Percentiles rank a stretch among this genome's conserved stretches.
Conservation (phyloP, 805 yeast genomes). For the Lipomyces oligophaga region DNA sequence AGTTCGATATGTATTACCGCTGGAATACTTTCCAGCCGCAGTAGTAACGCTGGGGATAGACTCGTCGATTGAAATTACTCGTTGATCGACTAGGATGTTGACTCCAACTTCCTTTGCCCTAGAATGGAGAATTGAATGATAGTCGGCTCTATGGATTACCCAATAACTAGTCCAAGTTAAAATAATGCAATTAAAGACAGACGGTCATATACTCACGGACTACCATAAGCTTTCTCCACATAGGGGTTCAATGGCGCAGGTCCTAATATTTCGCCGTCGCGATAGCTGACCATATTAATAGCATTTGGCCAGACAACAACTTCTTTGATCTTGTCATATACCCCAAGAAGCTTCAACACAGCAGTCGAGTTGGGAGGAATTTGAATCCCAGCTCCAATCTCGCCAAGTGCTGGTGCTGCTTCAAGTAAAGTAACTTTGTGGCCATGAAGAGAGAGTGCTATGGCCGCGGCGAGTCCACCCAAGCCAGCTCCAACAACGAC, state of each 20-base stretch:
- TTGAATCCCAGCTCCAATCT: constrained; percentile 41
- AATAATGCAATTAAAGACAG: not conserved
- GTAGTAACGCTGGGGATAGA: constrained; percentile 14
- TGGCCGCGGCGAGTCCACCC: constrained; percentile 37
- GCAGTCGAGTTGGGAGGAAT: constrained; percentile 36
- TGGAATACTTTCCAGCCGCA: constrained; percentile 1
- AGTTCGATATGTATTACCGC: constrained; percentile 9
- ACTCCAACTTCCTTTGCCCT: constrained; percentile 14
- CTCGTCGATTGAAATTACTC: constrained; percentile 5
- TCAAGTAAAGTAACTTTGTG: constrained; percentile 35
- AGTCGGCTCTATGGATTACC: constrained; percentile 16
- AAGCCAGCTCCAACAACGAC: constrained; percentile 37
- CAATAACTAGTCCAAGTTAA: constrained; percentile 6
- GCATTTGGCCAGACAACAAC: constrained; percentile 8
- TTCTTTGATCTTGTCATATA: constrained; percentile 21
- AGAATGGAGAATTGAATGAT: constrained; percentile 10
- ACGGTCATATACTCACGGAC: constrained; percentile 7
- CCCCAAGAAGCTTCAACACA: constrained; percentile 32
- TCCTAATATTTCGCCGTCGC: constrained; percentile 6
- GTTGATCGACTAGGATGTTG: constrained; percentile 6
- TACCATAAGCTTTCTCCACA: constrained; percentile 11
- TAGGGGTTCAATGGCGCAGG: constrained; percentile 9
- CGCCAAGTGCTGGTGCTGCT: constrained; percentile 34
- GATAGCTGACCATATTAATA: constrained; percentile 7
- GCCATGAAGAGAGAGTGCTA: constrained; percentile 33